These are phyloP conservation scores for Coemansia sp. DNA, from an alignment of 192 early-diverging fungal species.

Conservation along the genomic window DNA sequence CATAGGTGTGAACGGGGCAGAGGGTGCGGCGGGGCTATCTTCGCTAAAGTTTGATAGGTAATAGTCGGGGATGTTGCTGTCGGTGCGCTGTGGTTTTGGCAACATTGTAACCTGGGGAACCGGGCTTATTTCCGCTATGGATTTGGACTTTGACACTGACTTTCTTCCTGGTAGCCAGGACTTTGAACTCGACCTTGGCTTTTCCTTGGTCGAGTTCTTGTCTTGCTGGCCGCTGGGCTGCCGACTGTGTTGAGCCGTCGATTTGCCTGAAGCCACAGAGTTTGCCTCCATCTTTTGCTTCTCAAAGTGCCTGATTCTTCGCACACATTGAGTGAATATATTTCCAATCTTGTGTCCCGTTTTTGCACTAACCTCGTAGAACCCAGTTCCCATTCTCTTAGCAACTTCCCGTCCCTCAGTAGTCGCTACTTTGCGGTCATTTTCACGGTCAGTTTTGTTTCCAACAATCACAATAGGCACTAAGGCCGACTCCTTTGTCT, in stretches of 20 bases:
- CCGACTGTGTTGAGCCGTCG: not conserved
- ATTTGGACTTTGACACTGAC: too few species aligned
- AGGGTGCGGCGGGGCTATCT: too few species aligned
- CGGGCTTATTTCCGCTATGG: too few species aligned
- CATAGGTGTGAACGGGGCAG: too few species aligned
- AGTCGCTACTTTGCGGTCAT: constrained; percentile 57
- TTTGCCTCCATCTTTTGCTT: not conserved
- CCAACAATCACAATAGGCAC: constrained; percentile 80
- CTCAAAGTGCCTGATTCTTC: constrained; percentile 62
- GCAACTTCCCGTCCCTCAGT: constrained; percentile 63
- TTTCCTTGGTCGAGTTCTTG: constrained; percentile 1
- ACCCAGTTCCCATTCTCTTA: constrained; percentile 65
- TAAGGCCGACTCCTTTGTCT: constrained; percentile 73
- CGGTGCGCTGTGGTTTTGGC: not conserved
- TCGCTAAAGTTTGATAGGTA: constrained; percentile 16
- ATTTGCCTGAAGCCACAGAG: not conserved
- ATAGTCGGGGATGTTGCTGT: constrained; percentile 29
- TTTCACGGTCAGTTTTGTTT: constrained; percentile 87
- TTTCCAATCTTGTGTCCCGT: constrained; percentile 87
- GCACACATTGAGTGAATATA: constrained; percentile 87
- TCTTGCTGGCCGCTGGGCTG: constrained; percentile 6
- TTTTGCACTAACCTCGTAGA: constrained; percentile 86
- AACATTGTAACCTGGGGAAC: constrained; percentile 4
- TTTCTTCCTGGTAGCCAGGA: constrained; percentile 32
- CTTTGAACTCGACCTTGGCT: constrained; percentile 15